Base-by-base conservation (phyloP, 2,329 filamentous ascomycete species). In the Colletotrichum sp. region DNA sequence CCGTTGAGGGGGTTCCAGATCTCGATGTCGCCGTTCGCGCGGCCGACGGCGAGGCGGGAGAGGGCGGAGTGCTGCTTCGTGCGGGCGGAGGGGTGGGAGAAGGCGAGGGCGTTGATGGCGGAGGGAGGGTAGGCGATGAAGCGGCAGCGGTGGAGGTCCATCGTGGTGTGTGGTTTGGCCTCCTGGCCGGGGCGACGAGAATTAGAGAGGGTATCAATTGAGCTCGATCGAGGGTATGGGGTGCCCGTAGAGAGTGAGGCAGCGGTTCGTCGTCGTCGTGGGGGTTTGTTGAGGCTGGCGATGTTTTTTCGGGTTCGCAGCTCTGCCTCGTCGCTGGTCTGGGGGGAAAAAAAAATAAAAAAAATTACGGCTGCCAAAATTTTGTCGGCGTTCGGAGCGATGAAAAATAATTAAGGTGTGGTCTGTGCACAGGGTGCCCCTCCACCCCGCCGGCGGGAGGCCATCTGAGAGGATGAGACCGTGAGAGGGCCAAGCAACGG, bases 111-210 rank as follows among this genome's bases (percentile, higher is more conserved):
- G 86, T 98, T 99, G 86, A 99, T 98, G 74, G 96, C 94, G 76
- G 95, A 95, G 9, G 95, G 94, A 79, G 96, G 95, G 86, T 95
- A 99, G 55, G 95, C 95, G 80, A 99, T 94, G 87, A 99, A 99
- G 83, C 97, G 95, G 83, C 96, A 98, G 81, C 97, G 95, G 88
- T 99, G 97, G 83, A 99, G 94, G 87, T 99, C 96, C 96, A 99
- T 98, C 75, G 75, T 72, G 44, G 39, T 21, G 8, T 18, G 26
- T 79, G 75, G 59, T n/a, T 15, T 67, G 59, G 72, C 69, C 66
- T 73, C 65, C 30, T 65, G 60, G 76, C 67, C 55, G 67, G 34
- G 65, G 62, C 55, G 57, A 39, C 52, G 72, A 55, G 75, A 67
- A 34, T 3, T 21, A 13, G 39, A 13, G 66, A n/a, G 62, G 28